Percentiles rank a stretch among this genome's conserved stretches.
phyloP scores from a whole-genome alignment of 2,329 filamentous ascomycete genomes.

The Graphilbum ipis-grandicollis region DNA sequence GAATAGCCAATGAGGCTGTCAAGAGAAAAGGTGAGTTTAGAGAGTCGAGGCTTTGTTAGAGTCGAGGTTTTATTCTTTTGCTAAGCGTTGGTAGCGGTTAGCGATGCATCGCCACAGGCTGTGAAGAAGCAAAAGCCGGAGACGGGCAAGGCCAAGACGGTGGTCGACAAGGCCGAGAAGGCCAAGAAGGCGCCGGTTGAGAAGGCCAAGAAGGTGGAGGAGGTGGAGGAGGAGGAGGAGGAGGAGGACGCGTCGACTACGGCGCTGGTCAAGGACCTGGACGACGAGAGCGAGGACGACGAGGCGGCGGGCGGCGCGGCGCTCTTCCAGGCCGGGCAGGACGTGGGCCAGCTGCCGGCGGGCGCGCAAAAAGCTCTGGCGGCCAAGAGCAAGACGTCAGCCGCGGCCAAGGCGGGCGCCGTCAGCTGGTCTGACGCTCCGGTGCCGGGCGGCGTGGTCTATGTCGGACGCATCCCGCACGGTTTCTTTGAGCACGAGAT shows the following conservation, averaged over 20 bases:
- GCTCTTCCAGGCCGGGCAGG: conserved; percentile 9
- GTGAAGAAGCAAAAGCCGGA: conserved; percentile 10
- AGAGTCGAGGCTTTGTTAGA: not conserved
- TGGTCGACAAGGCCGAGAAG: not conserved
- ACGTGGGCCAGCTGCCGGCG: conserved; percentile 9
- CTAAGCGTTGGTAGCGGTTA: not conserved
- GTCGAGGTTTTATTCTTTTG: not conserved
- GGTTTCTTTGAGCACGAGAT: conserved; percentile 97
- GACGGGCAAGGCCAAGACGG: conserved; percentile 2
- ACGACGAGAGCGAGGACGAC: conserved; percentile 1
- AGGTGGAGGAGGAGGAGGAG: not conserved
- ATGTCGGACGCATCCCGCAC: conserved; percentile 51
- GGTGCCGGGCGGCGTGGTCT: conserved; percentile 53
- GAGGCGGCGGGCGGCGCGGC: conserved; percentile 5
- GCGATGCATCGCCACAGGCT: conserved; percentile 9
- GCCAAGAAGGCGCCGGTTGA: not conserved
- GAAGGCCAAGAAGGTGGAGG: not conserved
- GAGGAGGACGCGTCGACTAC: conserved; percentile 2
- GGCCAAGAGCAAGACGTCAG: conserved; percentile 1
- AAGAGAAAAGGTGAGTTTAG: not conserved
- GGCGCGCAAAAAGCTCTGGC: not conserved
- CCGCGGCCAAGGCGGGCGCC: conserved; percentile 11
- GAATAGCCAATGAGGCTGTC: not conserved
- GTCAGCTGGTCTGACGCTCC: conserved; percentile 17
- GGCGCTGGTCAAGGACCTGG: conserved; percentile 1